These are phyloP conservation scores for Escovopsis weberi DNA, from an alignment of 2,329 filamentous ascomycete genomes.

Conservation along the genomic window DNA sequence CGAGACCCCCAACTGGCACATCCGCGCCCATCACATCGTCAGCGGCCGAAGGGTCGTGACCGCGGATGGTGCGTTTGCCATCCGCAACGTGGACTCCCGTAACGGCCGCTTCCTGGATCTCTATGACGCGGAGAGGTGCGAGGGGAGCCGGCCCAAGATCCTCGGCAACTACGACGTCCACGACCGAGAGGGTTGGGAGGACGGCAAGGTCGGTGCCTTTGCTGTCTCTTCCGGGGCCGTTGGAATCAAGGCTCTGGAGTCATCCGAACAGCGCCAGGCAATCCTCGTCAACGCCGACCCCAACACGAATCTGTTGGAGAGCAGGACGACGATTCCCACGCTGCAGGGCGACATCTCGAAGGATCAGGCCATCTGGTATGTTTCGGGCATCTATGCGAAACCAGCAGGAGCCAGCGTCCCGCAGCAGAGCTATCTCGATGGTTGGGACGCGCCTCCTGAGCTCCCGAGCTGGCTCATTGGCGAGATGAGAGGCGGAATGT, in stretches of 20 bases:
- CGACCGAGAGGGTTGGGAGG: slow-evolving; percentile 37
- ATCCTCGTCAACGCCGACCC: slow-evolving; percentile 62
- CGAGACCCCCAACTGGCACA: slow-evolving; percentile 51
- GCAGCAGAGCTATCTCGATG: slow-evolving; percentile 38
- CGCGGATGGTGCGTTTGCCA: slow-evolving; percentile 62
- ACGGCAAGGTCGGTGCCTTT: slow-evolving; percentile 37
- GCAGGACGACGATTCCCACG: slow-evolving; percentile 56
- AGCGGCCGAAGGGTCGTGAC: slow-evolving; percentile 50
- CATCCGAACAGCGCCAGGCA: slow-evolving; percentile 32
- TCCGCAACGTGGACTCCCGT: slow-evolving; percentile 36
- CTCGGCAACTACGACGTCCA: slow-evolving; percentile 46
- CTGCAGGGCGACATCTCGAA: slow-evolving; percentile 45
- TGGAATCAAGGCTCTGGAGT: slow-evolving; percentile 42
- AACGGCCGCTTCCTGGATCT: slow-evolving; percentile 36
- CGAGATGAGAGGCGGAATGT: slow-evolving; percentile 26
- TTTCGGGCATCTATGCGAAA: slow-evolving; percentile 50
- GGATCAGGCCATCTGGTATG: slow-evolving; percentile 49
- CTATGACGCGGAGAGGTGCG: slow-evolving; percentile 29
- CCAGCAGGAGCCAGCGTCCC: slow-evolving; percentile 27
- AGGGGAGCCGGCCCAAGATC: slow-evolving; percentile 39
- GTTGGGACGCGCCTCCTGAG: slow-evolving; percentile 43
- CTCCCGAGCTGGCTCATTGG: slow-evolving; percentile 46
- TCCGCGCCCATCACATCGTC: slow-evolving; percentile 47
- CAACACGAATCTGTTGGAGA: slow-evolving; percentile 63
- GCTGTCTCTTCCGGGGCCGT: slow-evolving; percentile 41